These are phyloP conservation scores for Herpetomonas samuelpessoai DNA, from an alignment of 208 protist species.

Conservation along the genomic window DNA sequence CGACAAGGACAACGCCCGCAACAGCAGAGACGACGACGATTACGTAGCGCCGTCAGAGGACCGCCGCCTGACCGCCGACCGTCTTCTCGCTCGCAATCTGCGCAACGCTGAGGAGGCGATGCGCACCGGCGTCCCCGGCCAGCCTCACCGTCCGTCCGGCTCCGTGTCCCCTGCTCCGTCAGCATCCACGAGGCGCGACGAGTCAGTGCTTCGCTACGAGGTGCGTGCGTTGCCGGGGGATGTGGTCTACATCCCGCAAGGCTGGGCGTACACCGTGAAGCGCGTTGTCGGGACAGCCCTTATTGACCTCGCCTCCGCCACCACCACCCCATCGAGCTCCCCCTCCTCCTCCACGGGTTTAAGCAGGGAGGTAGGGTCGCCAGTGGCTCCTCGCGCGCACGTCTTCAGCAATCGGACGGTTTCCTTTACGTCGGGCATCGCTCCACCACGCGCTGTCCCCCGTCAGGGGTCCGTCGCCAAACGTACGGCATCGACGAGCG, in stretches of 20 bases:
- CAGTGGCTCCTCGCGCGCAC: neutral
- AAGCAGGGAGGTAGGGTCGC: too few relatives aligned
- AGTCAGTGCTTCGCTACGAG: conserved; percentile 30
- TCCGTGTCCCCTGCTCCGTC: neutral
- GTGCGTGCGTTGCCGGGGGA: conserved; percentile 78
- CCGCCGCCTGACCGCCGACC: conserved; percentile 29
- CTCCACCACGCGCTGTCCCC: neutral
- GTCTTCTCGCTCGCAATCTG: conserved; percentile 24
- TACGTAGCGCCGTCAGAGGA: conserved; percentile 29
- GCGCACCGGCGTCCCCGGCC: neutral
- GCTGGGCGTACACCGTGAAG: conserved; percentile 55
- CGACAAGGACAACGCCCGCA: neutral
- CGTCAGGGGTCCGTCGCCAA: too few relatives aligned
- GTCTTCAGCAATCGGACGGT: neutral
- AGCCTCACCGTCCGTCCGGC: neutral
- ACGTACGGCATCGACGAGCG: neutral
- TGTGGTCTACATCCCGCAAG: conserved; percentile 72
- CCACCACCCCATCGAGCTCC: neutral
- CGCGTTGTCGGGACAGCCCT: conserved; percentile 57
- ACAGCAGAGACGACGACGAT: neutral
- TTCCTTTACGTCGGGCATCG: neutral
- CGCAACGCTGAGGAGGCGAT: conserved; percentile 31
- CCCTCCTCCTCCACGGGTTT: neutral
- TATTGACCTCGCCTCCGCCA: conserved; percentile 5
- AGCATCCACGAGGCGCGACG: neutral